Base-by-base conservation (phyloP, 73 alveolate genomes). In the Blepharisma japonicum region DNA sequence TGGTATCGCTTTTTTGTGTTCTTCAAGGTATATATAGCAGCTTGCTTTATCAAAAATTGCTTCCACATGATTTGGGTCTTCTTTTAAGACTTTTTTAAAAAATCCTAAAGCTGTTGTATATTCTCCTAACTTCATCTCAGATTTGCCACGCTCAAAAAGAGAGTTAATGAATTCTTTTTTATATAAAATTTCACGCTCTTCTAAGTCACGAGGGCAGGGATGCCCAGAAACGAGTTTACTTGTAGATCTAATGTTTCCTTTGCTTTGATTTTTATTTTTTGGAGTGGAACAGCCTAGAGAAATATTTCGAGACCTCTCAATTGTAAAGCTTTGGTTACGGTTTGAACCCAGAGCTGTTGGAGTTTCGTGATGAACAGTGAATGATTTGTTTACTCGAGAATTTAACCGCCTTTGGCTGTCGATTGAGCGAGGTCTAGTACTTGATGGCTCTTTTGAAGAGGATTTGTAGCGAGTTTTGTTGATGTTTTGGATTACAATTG, bases 51-150 rank as follows among this genome's bases (percentile, higher is more conserved):
- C 67, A 67, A 68, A 84, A 53, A 78, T 71, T 2, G 78, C 79
- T 18, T 77, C 86, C 6, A 78, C 71, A n/a, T 66, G 46, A 47
- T 55, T 78, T 6, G 67, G 74, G 47, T 84, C 91, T 23, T 55
- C 38, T 48, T 84, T 81, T 32, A 84, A 27, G 27, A 81, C 68
- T 80, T 84, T 56, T 68, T 84, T 53, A 27, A 79, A 61, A 79
- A 46, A 42, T 67, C 77, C 47, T 4, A 61, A 20, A 14, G 74
- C 38, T 61, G 38, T 9, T 61, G 11, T 14, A 61, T 20, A 61
- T 2, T 61, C 74, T 14, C 38, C 49, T 61, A 14, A 8, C 5
- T 61, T 61, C 39, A 61, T 61, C 14, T 61, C 74, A 8, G 38
- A 14, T 9, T 61, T 20, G 11, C 49, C 74, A 14, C 23, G 38